A percentile compares a stretch with the other conserved stretches of the same genome.
Conservation (phyloP, 176 grass and related monocot species). For the Oryza brachyantha region DNA sequence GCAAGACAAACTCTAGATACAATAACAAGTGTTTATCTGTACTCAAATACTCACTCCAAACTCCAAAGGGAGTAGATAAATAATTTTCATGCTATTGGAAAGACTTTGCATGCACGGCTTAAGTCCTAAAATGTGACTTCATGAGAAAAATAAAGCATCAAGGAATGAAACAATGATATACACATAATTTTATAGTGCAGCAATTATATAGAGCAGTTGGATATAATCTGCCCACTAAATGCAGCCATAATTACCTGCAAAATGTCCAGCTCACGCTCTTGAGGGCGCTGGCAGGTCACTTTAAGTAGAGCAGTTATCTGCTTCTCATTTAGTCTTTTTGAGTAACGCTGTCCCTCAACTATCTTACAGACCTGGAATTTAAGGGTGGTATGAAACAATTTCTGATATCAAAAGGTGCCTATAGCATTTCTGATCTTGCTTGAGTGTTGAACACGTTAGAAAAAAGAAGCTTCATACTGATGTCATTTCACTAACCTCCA, state of each 20-base stretch:
- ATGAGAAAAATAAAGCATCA: not conserved
- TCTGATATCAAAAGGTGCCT: too few species aligned
- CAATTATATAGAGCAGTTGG: not conserved
- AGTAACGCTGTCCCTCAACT: slow-evolving; percentile 66
- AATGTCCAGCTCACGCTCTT: slow-evolving; percentile 57
- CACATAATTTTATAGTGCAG: not conserved
- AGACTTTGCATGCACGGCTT: not conserved
- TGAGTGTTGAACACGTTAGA: not conserved
- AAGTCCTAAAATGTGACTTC: too few species aligned
- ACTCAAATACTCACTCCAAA: not conserved
- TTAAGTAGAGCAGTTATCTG: slow-evolving; percentile 66
- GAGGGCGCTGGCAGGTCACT: slow-evolving; percentile 62
- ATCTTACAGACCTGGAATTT: slow-evolving; percentile 67
- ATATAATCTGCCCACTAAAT: not conserved
- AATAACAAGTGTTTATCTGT: not conserved
- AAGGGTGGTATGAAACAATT: too few species aligned
- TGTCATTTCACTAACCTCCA: slow-evolving; percentile 47
- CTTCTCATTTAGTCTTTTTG: slow-evolving; percentile 67
- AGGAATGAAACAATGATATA: not conserved
- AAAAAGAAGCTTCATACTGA: not conserved
- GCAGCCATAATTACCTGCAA: slow-evolving; percentile 43
- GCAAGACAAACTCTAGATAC: not conserved
- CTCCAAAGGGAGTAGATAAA: slow-evolving; percentile 14
- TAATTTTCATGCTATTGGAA: not conserved
- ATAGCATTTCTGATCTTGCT: too few species aligned